Conservation (phyloP, 2,329 filamentous ascomycete genomes). For the Sordariomycetes sp. region DNA sequence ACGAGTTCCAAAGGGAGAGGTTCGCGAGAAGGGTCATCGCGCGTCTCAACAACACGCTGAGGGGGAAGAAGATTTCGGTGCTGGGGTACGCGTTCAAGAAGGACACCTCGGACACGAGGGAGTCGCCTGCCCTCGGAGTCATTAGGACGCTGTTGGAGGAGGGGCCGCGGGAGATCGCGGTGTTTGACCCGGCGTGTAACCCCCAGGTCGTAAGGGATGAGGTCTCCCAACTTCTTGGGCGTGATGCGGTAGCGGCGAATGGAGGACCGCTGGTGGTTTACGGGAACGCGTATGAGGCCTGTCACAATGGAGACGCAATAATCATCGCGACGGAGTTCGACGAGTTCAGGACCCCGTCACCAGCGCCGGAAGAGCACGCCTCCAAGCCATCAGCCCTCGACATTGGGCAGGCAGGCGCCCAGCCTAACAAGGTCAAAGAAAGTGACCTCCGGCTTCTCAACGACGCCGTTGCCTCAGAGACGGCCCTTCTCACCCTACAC, state of each 20-base stretch:
- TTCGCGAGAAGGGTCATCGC: constrained; percentile 54
- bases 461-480: constrained; percentile 20
- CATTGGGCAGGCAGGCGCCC: not conserved
- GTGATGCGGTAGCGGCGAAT: constrained; percentile 17
- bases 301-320: constrained; percentile 31
- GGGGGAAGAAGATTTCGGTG: constrained; percentile 57
- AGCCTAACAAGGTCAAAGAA: constrained; percentile 10
- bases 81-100: constrained; percentile 74
- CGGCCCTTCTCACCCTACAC: constrained; percentile 32
- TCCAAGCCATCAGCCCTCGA: constrained; percentile 7
- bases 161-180: constrained; percentile 46
- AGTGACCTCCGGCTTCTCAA: constrained; percentile 33
- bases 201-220: constrained; percentile 29
- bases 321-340: constrained; percentile 44
- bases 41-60: constrained; percentile 54
- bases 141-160: constrained; percentile 54
- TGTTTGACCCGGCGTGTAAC: constrained; percentile 55
- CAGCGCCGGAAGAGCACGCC: constrained; percentile 9
- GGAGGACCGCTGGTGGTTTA: constrained; percentile 32
- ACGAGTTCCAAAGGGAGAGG: constrained; percentile 59
- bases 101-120: constrained; percentile 62
- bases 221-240: constrained; percentile 26
- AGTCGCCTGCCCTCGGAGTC: constrained; percentile 55
- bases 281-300: constrained; percentile 34
- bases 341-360: constrained; percentile 33